Percentiles rank a stretch among this genome's conserved stretches.
phyloP scores from a whole-genome alignment of 2,329 filamentous ascomycete species.

The Phoma sp. region DNA sequence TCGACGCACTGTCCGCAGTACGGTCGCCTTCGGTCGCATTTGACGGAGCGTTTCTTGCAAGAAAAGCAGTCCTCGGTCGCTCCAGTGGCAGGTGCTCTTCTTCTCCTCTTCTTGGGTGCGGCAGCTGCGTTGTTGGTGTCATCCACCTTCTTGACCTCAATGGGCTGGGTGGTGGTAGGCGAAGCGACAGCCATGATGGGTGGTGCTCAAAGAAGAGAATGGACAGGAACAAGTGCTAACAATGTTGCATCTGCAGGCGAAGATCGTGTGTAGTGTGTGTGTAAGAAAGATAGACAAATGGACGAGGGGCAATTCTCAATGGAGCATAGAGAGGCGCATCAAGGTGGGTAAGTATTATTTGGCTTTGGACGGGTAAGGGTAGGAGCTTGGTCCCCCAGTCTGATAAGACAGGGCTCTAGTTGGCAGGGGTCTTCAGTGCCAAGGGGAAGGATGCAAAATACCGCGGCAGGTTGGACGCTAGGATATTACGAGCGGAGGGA shows the following conservation, averaged over 20 bases:
- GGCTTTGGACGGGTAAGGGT: conserved; percentile 35
- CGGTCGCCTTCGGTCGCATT: conserved; percentile 88
- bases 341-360: conserved; percentile 50
- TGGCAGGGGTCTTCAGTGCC: conserved; percentile 34
- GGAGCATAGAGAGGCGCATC: conserved; percentile 45
- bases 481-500: conserved; percentile 38
- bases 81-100: conserved; percentile 85
- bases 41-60: conserved; percentile 80
- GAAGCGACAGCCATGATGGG: conserved; percentile 42
- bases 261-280: conserved; percentile 37
- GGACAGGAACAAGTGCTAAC: conserved; percentile 24
- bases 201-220: conserved; percentile 9
- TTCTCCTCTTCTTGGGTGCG: conserved; percentile 70
- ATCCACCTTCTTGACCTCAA: conserved; percentile 43
- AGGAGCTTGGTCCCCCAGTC: conserved; percentile 42
- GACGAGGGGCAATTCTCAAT: conserved; percentile 46
- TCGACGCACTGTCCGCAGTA: conserved; percentile 96
- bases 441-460: conserved; percentile 43
- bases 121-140: conserved; percentile 36
- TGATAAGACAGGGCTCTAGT: conserved; percentile 46
- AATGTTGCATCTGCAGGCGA: conserved; percentile 41
- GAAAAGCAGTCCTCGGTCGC: conserved; percentile 95
- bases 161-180: conserved; percentile 39
- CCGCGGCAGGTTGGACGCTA: conserved; percentile 42
- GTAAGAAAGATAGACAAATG: conserved; percentile 43